Base-by-base conservation (phyloP, 2,329 filamentous ascomycete species). In the Phialemoniopsis sp. region DNA sequence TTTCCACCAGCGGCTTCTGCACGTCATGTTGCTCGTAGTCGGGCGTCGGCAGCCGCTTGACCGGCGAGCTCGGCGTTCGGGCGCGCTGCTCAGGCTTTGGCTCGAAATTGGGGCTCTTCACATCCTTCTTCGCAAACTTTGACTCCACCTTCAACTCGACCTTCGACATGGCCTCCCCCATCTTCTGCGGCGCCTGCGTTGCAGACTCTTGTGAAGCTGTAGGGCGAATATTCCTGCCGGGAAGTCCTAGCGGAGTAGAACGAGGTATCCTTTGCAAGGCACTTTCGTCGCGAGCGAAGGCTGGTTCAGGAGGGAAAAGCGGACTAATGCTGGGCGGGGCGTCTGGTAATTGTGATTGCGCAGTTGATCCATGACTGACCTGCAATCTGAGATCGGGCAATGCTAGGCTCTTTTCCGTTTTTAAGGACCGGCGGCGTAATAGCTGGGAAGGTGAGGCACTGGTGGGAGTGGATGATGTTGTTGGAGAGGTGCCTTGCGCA, bases 381-480 rank as follows among this genome's bases (percentile, higher is more conserved):
- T 66, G 52, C 39, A 78, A 58, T 43, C 70, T 71, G 37, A 78
- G 64, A 41, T 69, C 65, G 8, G 71, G 56, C 5, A 78, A 62
- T 34, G 69, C 64, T 28, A 71, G 53, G 44, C 57, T 66, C 38
- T 63, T 62, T 39, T 76, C 70, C 39, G 62, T 62, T 52, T 71
- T 77, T 18, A 67, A 57, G 13, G 72, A 74, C 34, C 75, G 67
- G 38, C 75, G 64, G 41, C 67, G 65, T 73, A 73, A 78, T 26
- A 70, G 59, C 44, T 67, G 59, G 8, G 50, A 48, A 34, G 49
- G 46, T 21, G 47, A 46, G 12, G 59, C 48, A 19, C 54, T 57
- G 32, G 47, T 52, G 44, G 41, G 45, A 12, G 50, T 33, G 34
- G 48, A 21, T 6, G 54, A 45, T 3, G 39, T 37, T n/a, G 55